Percentiles rank a stretch among this genome's conserved stretches.
Evolutionary conservation across 2,329 filamentous ascomycete genomes (phyloP).

Genomic region (Trichoderma brevicompactum): DNA sequence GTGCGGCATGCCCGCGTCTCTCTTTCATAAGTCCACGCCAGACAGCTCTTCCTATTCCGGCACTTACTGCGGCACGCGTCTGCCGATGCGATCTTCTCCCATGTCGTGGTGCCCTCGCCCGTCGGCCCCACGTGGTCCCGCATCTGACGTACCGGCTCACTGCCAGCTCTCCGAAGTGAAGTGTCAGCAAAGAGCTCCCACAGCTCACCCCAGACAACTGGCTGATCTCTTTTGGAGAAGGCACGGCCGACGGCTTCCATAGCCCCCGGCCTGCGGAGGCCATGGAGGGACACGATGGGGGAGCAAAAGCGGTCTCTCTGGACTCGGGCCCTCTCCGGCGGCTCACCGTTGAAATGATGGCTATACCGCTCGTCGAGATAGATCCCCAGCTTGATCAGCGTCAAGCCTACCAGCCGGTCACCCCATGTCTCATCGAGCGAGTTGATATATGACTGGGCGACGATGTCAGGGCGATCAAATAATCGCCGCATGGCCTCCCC

Average conservation of each 20-base stretch:
- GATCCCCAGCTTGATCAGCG: constrained; percentile 57
- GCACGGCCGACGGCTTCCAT: constrained; percentile 52
- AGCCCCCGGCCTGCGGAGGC: constrained; percentile 48
- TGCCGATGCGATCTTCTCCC: constrained; percentile 44
- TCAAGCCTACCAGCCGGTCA: constrained; percentile 58
- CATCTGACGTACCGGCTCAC: constrained; percentile 43
- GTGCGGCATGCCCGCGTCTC: constrained; percentile 47
- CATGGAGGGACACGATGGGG: constrained; percentile 60
- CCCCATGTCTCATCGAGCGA: constrained; percentile 59
- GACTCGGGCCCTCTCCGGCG: constrained; percentile 54
- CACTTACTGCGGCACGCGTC: constrained; percentile 52
- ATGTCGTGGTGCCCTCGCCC: constrained; percentile 49
- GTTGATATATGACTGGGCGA: constrained; percentile 50
- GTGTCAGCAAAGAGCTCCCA: constrained; percentile 54
- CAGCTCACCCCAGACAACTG: constrained; percentile 56
- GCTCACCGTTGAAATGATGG: constrained; percentile 61
- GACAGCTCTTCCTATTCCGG: constrained; percentile 45
- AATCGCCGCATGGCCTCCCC: constrained; percentile 54
- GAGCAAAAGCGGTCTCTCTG: constrained; percentile 56
- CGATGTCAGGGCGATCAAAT: constrained; percentile 49
- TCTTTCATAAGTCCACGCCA: constrained; percentile 58
- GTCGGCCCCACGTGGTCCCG: constrained; percentile 57
- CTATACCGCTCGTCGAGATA: constrained; percentile 60
- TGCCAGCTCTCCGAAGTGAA: constrained; percentile 45
- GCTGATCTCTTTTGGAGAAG: constrained; percentile 45